These are phyloP conservation scores for Epichloe gansuensis DNA, from an alignment of 2,329 filamentous ascomycete genomes.

Conservation along the genomic window DNA sequence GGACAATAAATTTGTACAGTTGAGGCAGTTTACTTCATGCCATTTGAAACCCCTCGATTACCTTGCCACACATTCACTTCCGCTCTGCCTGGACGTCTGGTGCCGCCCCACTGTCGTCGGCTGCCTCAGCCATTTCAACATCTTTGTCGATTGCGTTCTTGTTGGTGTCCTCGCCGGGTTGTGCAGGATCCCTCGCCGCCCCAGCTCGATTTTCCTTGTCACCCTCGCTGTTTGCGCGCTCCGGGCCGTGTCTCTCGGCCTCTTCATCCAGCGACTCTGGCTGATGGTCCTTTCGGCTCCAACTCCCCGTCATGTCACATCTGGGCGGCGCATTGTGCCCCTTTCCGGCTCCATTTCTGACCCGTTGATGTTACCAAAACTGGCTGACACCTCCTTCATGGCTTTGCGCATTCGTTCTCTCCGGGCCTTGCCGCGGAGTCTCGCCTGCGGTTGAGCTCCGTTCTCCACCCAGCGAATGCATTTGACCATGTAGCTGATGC, in stretches of 20 bases:
- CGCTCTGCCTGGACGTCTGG: slow-evolving; percentile 3
- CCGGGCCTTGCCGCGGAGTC: slow-evolving; percentile 42
- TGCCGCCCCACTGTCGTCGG: slow-evolving; percentile 1
- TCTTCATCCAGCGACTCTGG: slow-evolving; percentile 12
- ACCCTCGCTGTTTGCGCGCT: slow-evolving; percentile 21
- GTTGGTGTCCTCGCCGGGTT: slow-evolving; percentile 5
- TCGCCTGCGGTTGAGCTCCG: slow-evolving; percentile 50
- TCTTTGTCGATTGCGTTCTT: slow-evolving; percentile 13
- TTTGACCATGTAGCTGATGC: slow-evolving; percentile 77
- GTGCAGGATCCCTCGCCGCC: not conserved
- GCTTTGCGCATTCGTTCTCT: slow-evolving; percentile 45
- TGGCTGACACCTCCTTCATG: slow-evolving; percentile 37
- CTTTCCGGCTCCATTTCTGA: slow-evolving; percentile 14
- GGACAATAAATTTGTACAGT: not conserved
- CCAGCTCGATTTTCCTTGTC: slow-evolving; percentile 36
- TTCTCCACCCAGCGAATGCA: slow-evolving; percentile 74
- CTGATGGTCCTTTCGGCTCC: slow-evolving; percentile 21
- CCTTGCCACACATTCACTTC: slow-evolving; percentile 7
- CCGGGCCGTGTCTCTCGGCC: slow-evolving; percentile 17
- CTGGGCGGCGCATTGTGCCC: slow-evolving; percentile 13
- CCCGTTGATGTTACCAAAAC: slow-evolving; percentile 20
- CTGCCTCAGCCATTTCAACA: slow-evolving; percentile 20
- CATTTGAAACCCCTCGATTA: not conserved
- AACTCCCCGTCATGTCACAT: slow-evolving; percentile 21
- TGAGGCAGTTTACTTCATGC: not conserved